Evolutionary conservation across 1,284 basidiomycete genomes (phyloP).

Genomic region (Leccinum glutinopallens): DNA sequence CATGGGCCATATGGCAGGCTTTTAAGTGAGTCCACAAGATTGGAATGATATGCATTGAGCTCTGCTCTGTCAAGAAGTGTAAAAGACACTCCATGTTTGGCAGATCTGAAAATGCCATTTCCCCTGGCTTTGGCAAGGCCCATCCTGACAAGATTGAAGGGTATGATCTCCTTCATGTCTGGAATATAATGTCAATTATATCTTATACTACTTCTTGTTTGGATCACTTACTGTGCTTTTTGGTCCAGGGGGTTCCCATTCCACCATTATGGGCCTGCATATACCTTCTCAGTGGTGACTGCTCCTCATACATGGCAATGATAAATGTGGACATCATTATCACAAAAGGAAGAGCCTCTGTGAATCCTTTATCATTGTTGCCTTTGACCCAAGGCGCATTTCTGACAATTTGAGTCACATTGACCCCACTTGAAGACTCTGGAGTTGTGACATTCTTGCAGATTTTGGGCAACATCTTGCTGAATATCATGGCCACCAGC

Average conservation of each 20-base stretch:
- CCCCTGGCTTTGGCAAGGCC: neutral
- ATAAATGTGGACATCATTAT: conserved; percentile 2
- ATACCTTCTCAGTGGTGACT: neutral
- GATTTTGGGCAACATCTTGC: neutral
- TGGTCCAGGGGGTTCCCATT: neutral
- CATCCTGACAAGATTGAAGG: neutral
- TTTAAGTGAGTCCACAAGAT: neutral
- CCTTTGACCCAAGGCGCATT: neutral
- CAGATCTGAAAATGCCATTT: neutral
- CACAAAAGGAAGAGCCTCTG: neutral
- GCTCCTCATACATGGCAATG: neutral
- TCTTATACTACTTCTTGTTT: neutral
- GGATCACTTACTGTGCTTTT: neutral
- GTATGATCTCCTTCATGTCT: neutral
- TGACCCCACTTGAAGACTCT: neutral
- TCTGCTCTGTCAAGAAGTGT: neutral
- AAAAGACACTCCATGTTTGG: neutral
- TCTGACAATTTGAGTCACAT: neutral
- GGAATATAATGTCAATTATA: neutral
- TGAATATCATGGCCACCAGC: neutral
- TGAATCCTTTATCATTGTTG: neutral
- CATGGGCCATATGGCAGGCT: neutral
- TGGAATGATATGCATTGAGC: neutral
- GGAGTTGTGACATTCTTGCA: neutral
- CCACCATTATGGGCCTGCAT: neutral